phyloP scores from a whole-genome alignment of 1,139 yeast species.

The Arxiozyma slooffiae region DNA sequence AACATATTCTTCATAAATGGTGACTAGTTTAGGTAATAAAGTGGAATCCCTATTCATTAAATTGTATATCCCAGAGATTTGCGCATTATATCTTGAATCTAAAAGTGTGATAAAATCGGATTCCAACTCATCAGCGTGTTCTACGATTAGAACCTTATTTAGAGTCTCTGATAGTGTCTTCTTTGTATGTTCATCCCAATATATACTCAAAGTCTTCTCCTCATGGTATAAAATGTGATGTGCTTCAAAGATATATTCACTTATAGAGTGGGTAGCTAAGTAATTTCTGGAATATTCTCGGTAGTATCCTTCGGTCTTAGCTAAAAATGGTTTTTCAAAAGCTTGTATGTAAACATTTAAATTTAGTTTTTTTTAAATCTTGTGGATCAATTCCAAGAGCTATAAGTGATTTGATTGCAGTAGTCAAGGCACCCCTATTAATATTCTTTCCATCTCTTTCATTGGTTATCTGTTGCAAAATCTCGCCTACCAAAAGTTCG shows the following conservation, averaged over 20 bases:
- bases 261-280: slow-evolving; percentile 57
- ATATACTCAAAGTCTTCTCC: slow-evolving; percentile 63
- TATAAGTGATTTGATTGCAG: too few species aligned
- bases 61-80: slow-evolving; percentile 69
- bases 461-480: slow-evolving; percentile 61
- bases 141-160: too few species aligned
- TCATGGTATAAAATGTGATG: slow-evolving; percentile 77
- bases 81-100: slow-evolving; percentile 66
- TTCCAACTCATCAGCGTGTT: slow-evolving; percentile 64
- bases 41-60: slow-evolving; percentile 49
- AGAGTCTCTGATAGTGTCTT: slow-evolving; percentile 60
- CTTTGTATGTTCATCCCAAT: slow-evolving; percentile 80
- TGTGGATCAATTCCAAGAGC: too few species aligned
- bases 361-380: slow-evolving; percentile 73
- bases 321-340: slow-evolving; percentile 70
- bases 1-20: slow-evolving; percentile 65
- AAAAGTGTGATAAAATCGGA: slow-evolving; percentile 64
- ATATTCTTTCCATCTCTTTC: too few species aligned
- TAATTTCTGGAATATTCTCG: slow-evolving; percentile 57
- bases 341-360: slow-evolving; percentile 69
- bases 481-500: slow-evolving; percentile 53
- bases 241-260: slow-evolving; percentile 75
- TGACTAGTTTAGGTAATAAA: slow-evolving; percentile 59
- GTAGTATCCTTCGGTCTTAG: slow-evolving; percentile 66
- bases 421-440: too few species aligned